A percentile compares a stretch with the other conserved stretches of the same genome.
phyloP scores from a whole-genome alignment of 2,329 filamentous ascomycete species.

The Keithomyces neogunnii region DNA sequence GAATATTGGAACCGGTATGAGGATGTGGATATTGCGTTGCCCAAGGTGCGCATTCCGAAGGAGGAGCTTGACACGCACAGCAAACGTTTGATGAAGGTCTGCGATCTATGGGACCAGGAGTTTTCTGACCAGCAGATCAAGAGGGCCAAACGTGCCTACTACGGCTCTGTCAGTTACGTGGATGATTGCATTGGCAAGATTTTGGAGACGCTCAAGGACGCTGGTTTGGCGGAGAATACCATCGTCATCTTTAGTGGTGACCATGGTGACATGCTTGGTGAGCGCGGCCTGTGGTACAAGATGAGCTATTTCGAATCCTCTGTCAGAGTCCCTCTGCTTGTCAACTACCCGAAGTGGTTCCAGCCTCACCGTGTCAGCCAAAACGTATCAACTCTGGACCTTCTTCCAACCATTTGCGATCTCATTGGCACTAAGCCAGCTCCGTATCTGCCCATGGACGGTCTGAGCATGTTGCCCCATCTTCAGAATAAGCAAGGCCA shows the following conservation, averaged over 20 bases:
- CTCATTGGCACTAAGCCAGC: slow-evolving; percentile 65
- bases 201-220: slow-evolving; percentile 67
- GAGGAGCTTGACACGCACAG: slow-evolving; percentile 82
- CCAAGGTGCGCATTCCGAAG: slow-evolving; percentile 67
- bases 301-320: slow-evolving; percentile 96
- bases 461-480: slow-evolving; percentile 72
- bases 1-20: slow-evolving; percentile 94
- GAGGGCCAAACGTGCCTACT: slow-evolving; percentile 79
- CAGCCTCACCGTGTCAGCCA: slow-evolving; percentile 65
- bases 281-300: slow-evolving; percentile 91
- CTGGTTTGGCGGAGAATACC: slow-evolving; percentile 73
- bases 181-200: slow-evolving; percentile 87
- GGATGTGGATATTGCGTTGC: slow-evolving; percentile 76
- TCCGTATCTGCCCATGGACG: slow-evolving; percentile 73
- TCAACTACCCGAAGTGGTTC: slow-evolving; percentile 73
- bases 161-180: slow-evolving; percentile 87
- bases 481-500: slow-evolving; percentile 56
- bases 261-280: slow-evolving; percentile 92
- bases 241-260: slow-evolving; percentile 90
- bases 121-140: slow-evolving; percentile 82
- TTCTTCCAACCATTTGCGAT: slow-evolving; percentile 82
- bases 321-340: slow-evolving; percentile 77
- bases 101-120: slow-evolving; percentile 76
- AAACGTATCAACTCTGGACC: slow-evolving; percentile 86
- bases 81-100: slow-evolving; percentile 76